Base-by-base conservation (phyloP, 2,329 filamentous ascomycete species). In the Nemania serpens region DNA sequence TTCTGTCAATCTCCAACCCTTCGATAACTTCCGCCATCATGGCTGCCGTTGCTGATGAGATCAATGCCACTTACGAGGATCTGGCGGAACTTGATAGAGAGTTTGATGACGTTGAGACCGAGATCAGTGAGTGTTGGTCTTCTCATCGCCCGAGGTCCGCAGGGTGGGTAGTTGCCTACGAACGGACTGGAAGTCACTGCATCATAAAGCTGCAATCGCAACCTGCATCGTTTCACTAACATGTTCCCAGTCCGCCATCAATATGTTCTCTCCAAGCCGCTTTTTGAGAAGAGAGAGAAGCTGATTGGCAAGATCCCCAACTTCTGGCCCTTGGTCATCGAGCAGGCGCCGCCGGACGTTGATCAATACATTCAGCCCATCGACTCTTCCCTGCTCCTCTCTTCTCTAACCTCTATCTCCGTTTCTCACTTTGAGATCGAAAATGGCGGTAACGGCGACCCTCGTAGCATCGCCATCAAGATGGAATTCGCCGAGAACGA, bases 301-400 rank as follows among this genome's bases (percentile, higher is more conserved):
- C 77, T 92, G 66, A 81, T 95, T 66, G 77, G 84, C 65, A 82
- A 88, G 72, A 93, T 97, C 73, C 85, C 87, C 69, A 87, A 91
- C 79, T 99, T 98, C 86, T 98, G 95, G 95, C 83, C 91, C n/a
- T 85, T 96, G 60, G 93, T 97, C 59, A 84, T 98, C 75, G 91
- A 96, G 80, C 89, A 93, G 78, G 88, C 91, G 2, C 93, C 93
- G 1, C 83, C 85, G 48, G 92, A 97, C 65, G 85, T 99, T 69
- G 93, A 97, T 78, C 88, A 92, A 77, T 93, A 89, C 82, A 90
- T 98, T 74, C 88, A 92, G 74, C 90, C 91, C 45, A 84, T 85
- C 50, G 94, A 98, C 79, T 87, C 88, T 13, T 83, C 84, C 9
- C 79, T 95, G 63, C 84, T 98, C 61, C 84, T 88, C 65, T 82